Percentiles rank a stretch among this genome's conserved stretches.
Conservation (phyloP, 1,139 yeast species). For the Geotrichum carabidarum region DNA sequence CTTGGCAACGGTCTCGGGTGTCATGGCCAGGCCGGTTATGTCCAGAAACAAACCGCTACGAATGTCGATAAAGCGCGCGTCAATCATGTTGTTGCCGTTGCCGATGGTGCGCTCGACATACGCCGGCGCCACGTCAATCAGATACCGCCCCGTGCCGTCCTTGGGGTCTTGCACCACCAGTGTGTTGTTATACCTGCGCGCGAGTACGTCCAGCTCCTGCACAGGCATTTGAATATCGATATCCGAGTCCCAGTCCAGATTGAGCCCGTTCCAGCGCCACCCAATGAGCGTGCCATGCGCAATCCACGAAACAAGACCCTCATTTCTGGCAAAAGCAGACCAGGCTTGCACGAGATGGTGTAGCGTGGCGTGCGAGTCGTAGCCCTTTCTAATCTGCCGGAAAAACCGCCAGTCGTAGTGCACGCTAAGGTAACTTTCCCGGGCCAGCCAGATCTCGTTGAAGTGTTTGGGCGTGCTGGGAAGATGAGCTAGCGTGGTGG, state of each 20-base stretch:
- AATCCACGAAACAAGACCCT: conserved; percentile 53
- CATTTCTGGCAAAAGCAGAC: conserved; percentile 53
- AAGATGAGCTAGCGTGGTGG: neutral
- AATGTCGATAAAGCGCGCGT: conserved; percentile 73
- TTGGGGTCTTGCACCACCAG: conserved; percentile 56
- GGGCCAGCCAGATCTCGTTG: conserved; percentile 2
- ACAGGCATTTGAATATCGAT: conserved; percentile 68
- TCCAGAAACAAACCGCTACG: conserved; percentile 74
- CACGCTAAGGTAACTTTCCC: neutral
- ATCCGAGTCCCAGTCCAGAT: conserved; percentile 70
- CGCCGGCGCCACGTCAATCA: conserved; percentile 43
- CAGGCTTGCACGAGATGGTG: conserved; percentile 53
- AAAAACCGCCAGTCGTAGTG: conserved; percentile 74
- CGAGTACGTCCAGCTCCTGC: conserved; percentile 48
- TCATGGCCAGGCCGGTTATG: conserved; percentile 37
- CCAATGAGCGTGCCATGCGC: conserved; percentile 66
- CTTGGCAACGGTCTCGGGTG: neutral
- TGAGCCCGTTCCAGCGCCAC: conserved; percentile 62
- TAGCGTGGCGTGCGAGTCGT: conserved; percentile 26
- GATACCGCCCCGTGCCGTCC: conserved; percentile 41
- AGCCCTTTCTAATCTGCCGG: conserved; percentile 43
- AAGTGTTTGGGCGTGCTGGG: neutral
- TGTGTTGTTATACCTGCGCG: conserved; percentile 48
- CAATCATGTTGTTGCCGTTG: conserved; percentile 61
- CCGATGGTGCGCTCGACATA: conserved; percentile 38